Evolutionary conservation across 345 rosid species (phyloP).

Genomic region (Passiflora organensis): DNA sequence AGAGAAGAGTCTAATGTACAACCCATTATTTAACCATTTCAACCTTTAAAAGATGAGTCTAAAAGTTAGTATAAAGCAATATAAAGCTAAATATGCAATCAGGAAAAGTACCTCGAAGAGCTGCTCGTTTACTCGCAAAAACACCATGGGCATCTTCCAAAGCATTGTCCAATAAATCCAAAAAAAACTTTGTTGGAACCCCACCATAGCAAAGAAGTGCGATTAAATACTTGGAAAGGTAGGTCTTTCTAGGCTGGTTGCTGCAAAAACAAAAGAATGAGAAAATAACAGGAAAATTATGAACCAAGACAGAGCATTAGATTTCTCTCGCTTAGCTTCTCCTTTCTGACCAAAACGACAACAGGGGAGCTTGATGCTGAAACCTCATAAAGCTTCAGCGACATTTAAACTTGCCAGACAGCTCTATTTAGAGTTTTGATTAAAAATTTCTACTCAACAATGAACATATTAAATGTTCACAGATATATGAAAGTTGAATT

Average conservation of each 20-base stretch:
- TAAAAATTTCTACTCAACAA: too few relatives aligned
- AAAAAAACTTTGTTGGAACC: conserved; percentile 52
- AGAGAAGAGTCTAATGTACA: too few relatives aligned
- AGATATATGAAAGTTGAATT: too few relatives aligned
- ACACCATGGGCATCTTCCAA: conserved; percentile 43
- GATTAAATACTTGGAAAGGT: conserved; percentile 51
- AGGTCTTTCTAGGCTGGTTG: conserved; percentile 40
- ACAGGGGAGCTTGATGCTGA: background rate
- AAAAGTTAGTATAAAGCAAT: too few relatives aligned
- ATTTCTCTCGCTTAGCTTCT: background rate
- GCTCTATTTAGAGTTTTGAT: too few relatives aligned
- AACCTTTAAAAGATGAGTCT: too few relatives aligned
- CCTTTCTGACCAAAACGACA: background rate
- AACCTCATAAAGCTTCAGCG: background rate
- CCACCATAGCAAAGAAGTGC: conserved; percentile 74
- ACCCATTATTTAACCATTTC: too few relatives aligned
- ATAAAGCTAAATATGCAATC: too few relatives aligned
- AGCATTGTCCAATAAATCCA: conserved; percentile 40
- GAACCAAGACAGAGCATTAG: background rate
- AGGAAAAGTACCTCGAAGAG: conserved; percentile 45
- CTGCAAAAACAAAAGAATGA: conserved; percentile 29
- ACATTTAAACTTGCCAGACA: too few relatives aligned
- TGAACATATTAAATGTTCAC: too few relatives aligned
- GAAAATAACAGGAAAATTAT: background rate
- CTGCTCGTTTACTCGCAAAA: conserved; percentile 40